Evolutionary conservation across 2,329 filamentous ascomycete genomes (phyloP).

Genomic region (Alternaria infectoria): DNA sequence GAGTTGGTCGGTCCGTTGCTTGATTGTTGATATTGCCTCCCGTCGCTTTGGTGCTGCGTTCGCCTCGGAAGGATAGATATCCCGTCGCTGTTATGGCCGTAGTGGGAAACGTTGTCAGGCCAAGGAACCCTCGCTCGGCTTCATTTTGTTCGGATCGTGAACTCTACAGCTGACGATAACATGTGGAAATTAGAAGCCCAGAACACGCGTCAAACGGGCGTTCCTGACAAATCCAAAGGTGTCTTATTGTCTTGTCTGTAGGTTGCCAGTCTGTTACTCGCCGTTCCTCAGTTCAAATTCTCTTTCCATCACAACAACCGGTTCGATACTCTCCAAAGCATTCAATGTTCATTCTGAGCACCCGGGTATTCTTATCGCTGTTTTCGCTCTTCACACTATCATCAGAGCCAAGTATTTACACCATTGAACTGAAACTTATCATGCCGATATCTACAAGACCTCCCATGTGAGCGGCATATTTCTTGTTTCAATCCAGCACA

Average conservation of each 20-base stretch:
- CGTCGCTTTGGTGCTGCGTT: not conserved
- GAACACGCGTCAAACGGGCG: not conserved
- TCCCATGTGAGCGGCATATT: no score
- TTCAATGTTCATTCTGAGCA: no score
- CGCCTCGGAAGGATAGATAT: not conserved
- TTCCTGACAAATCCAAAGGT: not conserved
- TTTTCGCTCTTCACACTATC: no score
- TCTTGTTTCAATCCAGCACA: no score
- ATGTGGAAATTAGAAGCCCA: not conserved
- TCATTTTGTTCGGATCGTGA: not conserved
- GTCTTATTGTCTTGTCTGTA: not conserved
- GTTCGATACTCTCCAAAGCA: no score
- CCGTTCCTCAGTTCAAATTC: not conserved
- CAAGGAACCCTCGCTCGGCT: not conserved
- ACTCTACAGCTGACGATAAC: not conserved
- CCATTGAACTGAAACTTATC: no score
- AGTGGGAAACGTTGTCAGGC: not conserved
- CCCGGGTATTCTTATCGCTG: no score
- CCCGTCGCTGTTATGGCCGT: not conserved
- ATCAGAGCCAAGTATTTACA: no score
- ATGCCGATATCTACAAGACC: no score
- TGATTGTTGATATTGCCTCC: constrained; percentile 3
- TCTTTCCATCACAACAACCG: not conserved
- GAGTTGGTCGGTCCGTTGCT: constrained; percentile 4
- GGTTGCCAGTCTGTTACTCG: not conserved